A percentile compares a stretch with the other conserved stretches of the same genome.
phyloP scores from a whole-genome alignment of 768 basidiomycete species.

The Leccinum aurantiacum region DNA sequence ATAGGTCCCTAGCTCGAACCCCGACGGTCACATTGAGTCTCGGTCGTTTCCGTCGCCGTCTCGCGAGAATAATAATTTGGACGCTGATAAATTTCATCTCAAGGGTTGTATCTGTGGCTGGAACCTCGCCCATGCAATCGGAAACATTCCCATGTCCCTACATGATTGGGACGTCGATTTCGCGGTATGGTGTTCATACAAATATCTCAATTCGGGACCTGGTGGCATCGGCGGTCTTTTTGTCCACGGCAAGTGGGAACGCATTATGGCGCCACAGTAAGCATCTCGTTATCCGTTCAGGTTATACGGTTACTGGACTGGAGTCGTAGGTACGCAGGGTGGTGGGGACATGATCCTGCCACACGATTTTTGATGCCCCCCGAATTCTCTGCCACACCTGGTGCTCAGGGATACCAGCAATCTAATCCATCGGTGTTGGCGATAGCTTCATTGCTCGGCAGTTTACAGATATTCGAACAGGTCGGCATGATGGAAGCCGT shows the following conservation, averaged over 20 bases:
- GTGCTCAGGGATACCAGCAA: conserved; percentile 94
- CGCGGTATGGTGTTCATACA: conserved; percentile 99
- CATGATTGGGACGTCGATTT: conserved; percentile 97
- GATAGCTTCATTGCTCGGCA: conserved; percentile 77
- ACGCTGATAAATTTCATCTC: conserved; percentile 14
- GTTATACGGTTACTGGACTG: conserved; percentile 5
- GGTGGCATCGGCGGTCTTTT: conserved; percentile 97
- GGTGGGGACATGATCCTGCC: conserved; percentile 93
- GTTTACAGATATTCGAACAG: conserved; percentile 75
- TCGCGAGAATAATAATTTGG: conserved; percentile 8
- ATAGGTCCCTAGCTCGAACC: conserved; percentile 11
- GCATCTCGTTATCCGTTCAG: conserved; percentile 24
- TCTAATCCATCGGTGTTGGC: conserved; percentile 89
- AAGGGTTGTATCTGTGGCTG: conserved; percentile 94
- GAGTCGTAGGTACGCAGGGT: conserved; percentile 75
- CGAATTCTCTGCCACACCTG: conserved; percentile 76
- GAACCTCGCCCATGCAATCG: conserved; percentile 95
- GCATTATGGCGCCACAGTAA: conserved; percentile 61
- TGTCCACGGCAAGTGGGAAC: conserved; percentile 81
- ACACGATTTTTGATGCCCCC: conserved; percentile 93
- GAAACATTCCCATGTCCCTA: conserved; percentile 86
- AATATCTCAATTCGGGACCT: conserved; percentile 95
- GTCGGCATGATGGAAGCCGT: conserved; percentile 73
- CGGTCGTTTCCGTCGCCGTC: conserved; percentile 12
- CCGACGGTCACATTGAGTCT: conserved; percentile 3